phyloP scores from a whole-genome alignment of 108 stramenopile genomes.

The Fragilariopsis cylindrus region DNA sequence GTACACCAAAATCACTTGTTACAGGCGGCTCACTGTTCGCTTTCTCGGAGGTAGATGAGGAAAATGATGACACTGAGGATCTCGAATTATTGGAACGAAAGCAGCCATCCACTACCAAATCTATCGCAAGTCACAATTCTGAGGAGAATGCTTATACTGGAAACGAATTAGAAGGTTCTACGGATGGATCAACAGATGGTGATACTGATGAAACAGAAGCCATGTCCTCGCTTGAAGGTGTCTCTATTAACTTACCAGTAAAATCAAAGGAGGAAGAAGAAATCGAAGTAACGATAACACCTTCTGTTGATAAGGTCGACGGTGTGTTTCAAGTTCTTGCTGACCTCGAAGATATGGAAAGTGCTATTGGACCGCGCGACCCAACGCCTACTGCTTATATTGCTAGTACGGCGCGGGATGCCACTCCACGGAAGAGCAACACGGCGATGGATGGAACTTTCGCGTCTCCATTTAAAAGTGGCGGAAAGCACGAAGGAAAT shows the following conservation, averaged over 20 bases:
- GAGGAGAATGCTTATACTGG: not conserved
- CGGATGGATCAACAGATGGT: not conserved
- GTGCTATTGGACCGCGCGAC: slow-evolving; percentile 15
- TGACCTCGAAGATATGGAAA: slow-evolving; percentile 26
- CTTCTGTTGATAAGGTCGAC: not conserved
- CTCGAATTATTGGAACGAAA: not conserved
- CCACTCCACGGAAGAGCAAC: slow-evolving; percentile 1
- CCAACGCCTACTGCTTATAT: slow-evolving; percentile 12
- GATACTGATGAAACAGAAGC: not conserved
- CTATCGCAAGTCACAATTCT: slow-evolving; percentile 6
- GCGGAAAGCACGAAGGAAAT: not conserved
- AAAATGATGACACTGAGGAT: slow-evolving; percentile 3
- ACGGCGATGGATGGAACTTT: not conserved
- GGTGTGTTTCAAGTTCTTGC: slow-evolving; percentile 22
- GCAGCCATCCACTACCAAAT: slow-evolving; percentile 3
- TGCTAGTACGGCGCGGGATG: not conserved
- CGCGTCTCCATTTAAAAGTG: not conserved
- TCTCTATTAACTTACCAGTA: slow-evolving; percentile 4
- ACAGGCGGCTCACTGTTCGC: slow-evolving; percentile 28
- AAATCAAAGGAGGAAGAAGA: slow-evolving; percentile 6
- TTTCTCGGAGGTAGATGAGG: slow-evolving; percentile 30
- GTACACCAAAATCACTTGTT: slow-evolving; percentile 1
- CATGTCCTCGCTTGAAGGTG: slow-evolving; percentile 11
- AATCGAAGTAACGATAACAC: not conserved
- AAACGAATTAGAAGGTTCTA: not conserved